Evolutionary conservation across 2,329 filamentous ascomycete species (phyloP).

Genomic region (Thelonectria discophora): DNA sequence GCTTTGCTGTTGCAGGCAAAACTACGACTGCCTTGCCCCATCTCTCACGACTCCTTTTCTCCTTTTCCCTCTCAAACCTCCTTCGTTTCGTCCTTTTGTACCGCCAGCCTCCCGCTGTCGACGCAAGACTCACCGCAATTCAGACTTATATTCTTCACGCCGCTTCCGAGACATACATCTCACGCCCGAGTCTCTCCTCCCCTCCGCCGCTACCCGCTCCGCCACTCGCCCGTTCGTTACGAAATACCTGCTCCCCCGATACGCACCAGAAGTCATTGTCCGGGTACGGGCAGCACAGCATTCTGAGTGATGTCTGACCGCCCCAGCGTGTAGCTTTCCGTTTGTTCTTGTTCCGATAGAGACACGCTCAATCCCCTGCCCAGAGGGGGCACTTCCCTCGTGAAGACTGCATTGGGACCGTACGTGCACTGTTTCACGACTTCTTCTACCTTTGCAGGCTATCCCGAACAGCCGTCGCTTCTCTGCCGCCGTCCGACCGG

Average conservation of each 20-base stretch:
- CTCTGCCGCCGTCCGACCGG: slow-evolving; percentile 36
- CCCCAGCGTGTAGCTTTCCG: slow-evolving; percentile 47
- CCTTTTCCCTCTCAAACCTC: slow-evolving; percentile 22
- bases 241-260: slow-evolving; percentile 31
- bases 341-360: slow-evolving; percentile 40
- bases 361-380: slow-evolving; percentile 34
- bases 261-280: slow-evolving; percentile 38
- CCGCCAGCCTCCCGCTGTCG: slow-evolving; percentile 1
- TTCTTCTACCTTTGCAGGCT: slow-evolving; percentile 38
- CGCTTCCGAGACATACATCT: slow-evolving; percentile 46
- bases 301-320: slow-evolving; percentile 51
- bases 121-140: slow-evolving; percentile 37
- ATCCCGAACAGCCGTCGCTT: slow-evolving; percentile 29
- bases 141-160: slow-evolving; percentile 30
- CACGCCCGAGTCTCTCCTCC: slow-evolving; percentile 32
- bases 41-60: slow-evolving; percentile 30
- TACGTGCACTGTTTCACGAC: slow-evolving; percentile 52
- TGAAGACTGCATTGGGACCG: slow-evolving; percentile 49
- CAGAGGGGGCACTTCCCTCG: slow-evolving; percentile 43
- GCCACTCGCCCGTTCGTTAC: slow-evolving; percentile 31
- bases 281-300: slow-evolving; percentile 45
- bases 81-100: slow-evolving; percentile 23
- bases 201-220: slow-evolving; percentile 35
- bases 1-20: slow-evolving; percentile 39
- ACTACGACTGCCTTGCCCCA: slow-evolving; percentile 34